Evolutionary conservation across 768 basidiomycete species (phyloP).

Genomic region (Suillus plorans): DNA sequence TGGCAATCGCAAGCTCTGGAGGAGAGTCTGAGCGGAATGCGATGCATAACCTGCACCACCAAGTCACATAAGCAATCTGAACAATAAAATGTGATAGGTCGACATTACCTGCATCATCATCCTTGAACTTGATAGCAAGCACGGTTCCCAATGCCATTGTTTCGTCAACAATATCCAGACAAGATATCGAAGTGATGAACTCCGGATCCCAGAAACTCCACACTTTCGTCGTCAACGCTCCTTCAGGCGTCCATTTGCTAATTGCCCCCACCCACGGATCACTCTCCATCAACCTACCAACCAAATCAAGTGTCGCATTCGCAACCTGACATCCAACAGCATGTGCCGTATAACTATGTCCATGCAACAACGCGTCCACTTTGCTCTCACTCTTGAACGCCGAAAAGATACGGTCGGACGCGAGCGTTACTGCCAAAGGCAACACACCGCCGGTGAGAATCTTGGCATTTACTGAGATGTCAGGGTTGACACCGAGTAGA

Average conservation of each 20-base stretch:
- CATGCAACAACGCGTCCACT: conserved; percentile 85
- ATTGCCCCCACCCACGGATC: conserved; percentile 62
- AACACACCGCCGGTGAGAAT: conserved; percentile 91
- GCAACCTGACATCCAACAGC: conserved; percentile 93
- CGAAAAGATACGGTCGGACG: conserved; percentile 75
- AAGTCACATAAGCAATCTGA: neutral
- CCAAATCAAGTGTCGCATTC: conserved; percentile 67
- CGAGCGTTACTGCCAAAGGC: conserved; percentile 83
- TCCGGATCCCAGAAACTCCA: conserved; percentile 90
- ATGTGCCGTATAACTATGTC: conserved; percentile 95
- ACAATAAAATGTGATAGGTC: neutral
- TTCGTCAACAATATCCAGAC: conserved; percentile 54
- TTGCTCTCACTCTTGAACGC: conserved; percentile 78
- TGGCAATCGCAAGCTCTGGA: conserved; percentile 49
- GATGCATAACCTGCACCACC: conserved; percentile 49
- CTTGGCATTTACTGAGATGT: conserved; percentile 92
- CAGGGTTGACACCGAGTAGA: conserved; percentile 73
- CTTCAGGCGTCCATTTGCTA: conserved; percentile 49
- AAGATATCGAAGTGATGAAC: conserved; percentile 67
- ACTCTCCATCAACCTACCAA: conserved; percentile 49
- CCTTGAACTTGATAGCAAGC: conserved; percentile 72
- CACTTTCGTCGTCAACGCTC: conserved; percentile 28
- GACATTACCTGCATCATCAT: conserved; percentile 50
- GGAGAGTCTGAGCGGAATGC: conserved; percentile 61
- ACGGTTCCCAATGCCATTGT: conserved; percentile 89